Evolutionary conservation across 345 rosid genomes (phyloP).

Genomic region (Ailanthus altissimus): DNA sequence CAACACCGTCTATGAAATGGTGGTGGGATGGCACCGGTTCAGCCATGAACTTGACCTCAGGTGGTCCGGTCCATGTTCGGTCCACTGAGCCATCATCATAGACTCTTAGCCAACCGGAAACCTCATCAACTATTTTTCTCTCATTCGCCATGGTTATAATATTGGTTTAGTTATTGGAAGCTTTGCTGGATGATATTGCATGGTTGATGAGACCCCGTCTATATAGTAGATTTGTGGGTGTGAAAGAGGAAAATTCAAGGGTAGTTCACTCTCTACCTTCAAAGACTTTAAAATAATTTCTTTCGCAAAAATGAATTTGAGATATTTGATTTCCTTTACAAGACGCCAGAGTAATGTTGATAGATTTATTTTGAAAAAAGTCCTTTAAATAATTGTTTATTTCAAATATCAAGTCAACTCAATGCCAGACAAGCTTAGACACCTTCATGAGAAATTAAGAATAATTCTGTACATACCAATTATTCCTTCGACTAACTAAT

Average conservation of each 20-base stretch:
- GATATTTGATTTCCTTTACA: too few relatives aligned
- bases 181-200: neutral
- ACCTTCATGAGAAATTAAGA: too few relatives aligned
- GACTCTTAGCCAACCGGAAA: constrained; percentile 66
- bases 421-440: too few relatives aligned
- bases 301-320: too few relatives aligned
- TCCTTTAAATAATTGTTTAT: too few relatives aligned
- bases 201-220: neutral
- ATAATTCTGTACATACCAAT: too few relatives aligned
- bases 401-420: too few relatives aligned
- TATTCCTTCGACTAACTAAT: too few relatives aligned
- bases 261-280: neutral
- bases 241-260: neutral
- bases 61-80: constrained; percentile 67
- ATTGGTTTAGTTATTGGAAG: neutral
- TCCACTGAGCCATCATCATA: constrained; percentile 62
- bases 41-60: constrained; percentile 55
- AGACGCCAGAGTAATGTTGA: too few relatives aligned
- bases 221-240: neutral
- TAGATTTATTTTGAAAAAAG: too few relatives aligned
- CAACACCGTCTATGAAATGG: constrained; percentile 48
- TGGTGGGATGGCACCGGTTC: constrained; percentile 56
- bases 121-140: constrained; percentile 46
- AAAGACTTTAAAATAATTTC: too few relatives aligned
- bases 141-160: constrained; percentile 30